Percentiles rank a stretch among this genome's conserved stretches.
These are phyloP conservation scores for Metschnikowia drakensbergensis DNA, from an alignment of 805 yeast species.

Conservation along the genomic window DNA sequence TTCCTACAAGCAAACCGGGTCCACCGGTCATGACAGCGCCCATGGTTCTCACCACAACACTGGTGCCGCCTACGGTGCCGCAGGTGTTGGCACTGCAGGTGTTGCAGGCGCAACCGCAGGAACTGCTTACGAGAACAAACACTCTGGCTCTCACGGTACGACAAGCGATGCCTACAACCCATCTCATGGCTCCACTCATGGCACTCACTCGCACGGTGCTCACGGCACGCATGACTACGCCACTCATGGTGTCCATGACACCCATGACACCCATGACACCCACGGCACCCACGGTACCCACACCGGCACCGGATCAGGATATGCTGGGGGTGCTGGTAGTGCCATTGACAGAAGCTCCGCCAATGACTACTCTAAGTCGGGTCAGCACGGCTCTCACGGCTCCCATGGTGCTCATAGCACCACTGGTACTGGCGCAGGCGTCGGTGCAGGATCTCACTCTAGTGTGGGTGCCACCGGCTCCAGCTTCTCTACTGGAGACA, in stretches of 20 bases:
- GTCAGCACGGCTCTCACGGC: conserved; percentile 14
- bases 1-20: not conserved
- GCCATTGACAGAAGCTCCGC: not conserved
- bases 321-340: conserved; percentile 6
- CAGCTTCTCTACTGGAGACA: conserved; percentile 36
- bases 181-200: not conserved
- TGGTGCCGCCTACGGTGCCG: conserved; percentile 14
- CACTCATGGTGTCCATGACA: not conserved
- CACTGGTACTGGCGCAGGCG: conserved; percentile 3
- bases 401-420: not conserved
- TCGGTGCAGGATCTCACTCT: conserved; percentile 7
- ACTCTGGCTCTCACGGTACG: conserved; percentile 1
- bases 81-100: conserved; percentile 13
- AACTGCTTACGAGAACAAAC: conserved; percentile 12
- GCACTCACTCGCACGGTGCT: too few species aligned
- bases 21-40: not conserved
- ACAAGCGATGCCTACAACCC: conserved; percentile 2
- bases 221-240: not conserved
- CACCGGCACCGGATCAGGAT: conserved; percentile 4
- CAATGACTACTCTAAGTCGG: conserved; percentile 3
- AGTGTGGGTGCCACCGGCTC: conserved; percentile 1
- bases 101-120: conserved; percentile 14
- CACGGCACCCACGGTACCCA: conserved; percentile 2
- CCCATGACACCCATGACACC: not conserved
- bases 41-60: conserved; percentile 6